Evolutionary conservation across 805 yeast genomes (phyloP).

Genomic region (Zygosaccharomyces rouxii): DNA sequence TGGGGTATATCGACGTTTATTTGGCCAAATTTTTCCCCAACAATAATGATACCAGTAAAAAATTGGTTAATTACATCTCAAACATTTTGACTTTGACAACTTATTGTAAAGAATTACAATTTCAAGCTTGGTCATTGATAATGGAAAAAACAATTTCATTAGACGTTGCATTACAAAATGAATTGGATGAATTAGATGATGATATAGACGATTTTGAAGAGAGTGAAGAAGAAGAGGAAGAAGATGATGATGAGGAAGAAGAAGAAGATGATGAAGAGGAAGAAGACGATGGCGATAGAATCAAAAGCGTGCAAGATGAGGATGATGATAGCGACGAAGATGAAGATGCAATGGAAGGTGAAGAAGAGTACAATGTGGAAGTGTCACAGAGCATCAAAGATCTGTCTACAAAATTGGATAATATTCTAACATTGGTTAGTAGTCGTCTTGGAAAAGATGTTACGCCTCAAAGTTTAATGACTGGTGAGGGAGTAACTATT

Average conservation of each 20-base stretch:
- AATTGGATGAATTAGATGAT: constrained; percentile 78
- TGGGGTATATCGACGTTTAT: constrained; percentile 55
- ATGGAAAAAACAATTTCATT: constrained; percentile 77
- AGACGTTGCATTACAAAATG: constrained; percentile 90
- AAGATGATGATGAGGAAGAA: constrained; percentile 30
- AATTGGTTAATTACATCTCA: constrained; percentile 56
- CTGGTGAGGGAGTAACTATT: constrained; percentile 61
- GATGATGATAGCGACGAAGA: constrained; percentile 31
- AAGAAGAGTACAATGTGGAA: constrained; percentile 46
- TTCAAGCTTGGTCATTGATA: constrained; percentile 72
- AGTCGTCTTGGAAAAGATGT: constrained; percentile 46
- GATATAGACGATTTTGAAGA: constrained; percentile 56
- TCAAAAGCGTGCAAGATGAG: constrained; percentile 15
- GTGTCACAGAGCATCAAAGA: constrained; percentile 45
- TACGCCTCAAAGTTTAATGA: constrained; percentile 46
- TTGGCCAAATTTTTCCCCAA: constrained; percentile 71
- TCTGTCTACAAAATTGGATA: constrained; percentile 67
- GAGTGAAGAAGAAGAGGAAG: constrained; percentile 38
- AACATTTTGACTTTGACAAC: constrained; percentile 57
- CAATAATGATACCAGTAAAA: constrained; percentile 55
- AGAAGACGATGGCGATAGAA: constrained; percentile 19
- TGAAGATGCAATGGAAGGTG: constrained; percentile 36
- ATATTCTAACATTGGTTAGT: constrained; percentile 56
- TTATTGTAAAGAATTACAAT: constrained; percentile 74
- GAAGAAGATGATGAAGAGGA: constrained; percentile 36